Evolutionary conservation across 2,329 filamentous ascomycete genomes (phyloP).

Genomic region (Apiospora arundinis): DNA sequence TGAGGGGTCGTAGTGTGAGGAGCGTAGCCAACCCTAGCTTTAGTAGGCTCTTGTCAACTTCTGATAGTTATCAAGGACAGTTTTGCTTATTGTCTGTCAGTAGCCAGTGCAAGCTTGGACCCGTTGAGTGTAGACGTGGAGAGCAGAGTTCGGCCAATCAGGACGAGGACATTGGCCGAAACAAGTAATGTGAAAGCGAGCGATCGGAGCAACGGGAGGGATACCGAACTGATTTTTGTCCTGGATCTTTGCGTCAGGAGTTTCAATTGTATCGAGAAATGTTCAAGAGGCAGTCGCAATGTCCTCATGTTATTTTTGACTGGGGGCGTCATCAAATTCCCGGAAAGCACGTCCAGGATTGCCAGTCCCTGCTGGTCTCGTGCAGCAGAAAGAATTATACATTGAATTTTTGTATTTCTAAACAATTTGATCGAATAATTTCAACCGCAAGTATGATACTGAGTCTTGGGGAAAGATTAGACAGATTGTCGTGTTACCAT

Average conservation of each 20-base stretch:
- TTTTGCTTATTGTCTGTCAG: neutral
- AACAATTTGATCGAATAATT: too few species aligned
- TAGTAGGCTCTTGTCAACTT: too few species aligned
- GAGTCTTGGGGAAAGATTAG: too few species aligned
- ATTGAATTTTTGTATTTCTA: too few species aligned
- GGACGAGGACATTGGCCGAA: neutral
- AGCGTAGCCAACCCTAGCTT: too few species aligned
- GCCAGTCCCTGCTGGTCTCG: too few species aligned
- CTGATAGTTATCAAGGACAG: neutral
- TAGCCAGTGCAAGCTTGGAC: neutral
- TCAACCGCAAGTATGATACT: too few species aligned
- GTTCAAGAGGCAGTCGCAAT: neutral
- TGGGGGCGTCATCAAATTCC: neutral
- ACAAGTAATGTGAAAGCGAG: neutral
- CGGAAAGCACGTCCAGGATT: neutral
- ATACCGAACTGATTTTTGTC: neutral
- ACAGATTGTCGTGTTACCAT: neutral
- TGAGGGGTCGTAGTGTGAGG: too few species aligned
- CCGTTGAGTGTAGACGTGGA: neutral
- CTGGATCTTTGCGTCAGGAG: neutral
- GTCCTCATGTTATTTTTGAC: neutral
- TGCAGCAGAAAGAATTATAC: too few species aligned
- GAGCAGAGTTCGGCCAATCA: slow-evolving; percentile 6
- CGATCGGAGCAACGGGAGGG: neutral
- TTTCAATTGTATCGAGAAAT: neutral